phyloP scores from a whole-genome alignment of 1,284 basidiomycete species.

The Termitomyces sp. region DNA sequence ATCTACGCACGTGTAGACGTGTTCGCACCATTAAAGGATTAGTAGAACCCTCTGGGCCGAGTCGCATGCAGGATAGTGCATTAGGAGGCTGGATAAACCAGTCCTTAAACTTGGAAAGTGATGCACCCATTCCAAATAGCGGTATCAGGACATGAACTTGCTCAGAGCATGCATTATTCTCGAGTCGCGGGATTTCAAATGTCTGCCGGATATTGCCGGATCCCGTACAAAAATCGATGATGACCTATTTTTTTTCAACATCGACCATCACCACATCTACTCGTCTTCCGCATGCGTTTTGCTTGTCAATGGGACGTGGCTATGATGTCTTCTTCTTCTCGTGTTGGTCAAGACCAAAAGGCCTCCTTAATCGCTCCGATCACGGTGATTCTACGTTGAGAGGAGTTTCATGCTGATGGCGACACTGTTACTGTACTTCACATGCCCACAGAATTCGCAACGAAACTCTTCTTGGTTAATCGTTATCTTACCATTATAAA shows the following conservation, averaged over 20 bases:
- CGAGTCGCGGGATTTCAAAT: slow-evolving; percentile 3
- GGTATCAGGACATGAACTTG: no score
- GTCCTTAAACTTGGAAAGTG: slow-evolving; percentile 25
- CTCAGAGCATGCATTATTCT: no score
- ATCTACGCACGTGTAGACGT: not conserved
- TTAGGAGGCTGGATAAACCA: slow-evolving; percentile 29
- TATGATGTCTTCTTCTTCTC: slow-evolving; percentile 30
- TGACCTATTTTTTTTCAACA: slow-evolving; percentile 17
- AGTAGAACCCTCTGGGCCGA: slow-evolving; percentile 42
- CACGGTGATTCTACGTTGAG: slow-evolving; percentile 57
- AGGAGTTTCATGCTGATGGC: slow-evolving; percentile 80
- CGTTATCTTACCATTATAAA: no score
- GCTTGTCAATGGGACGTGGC: slow-evolving; percentile 46
- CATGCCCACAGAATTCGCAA: not conserved
- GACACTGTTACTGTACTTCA: slow-evolving; percentile 33
- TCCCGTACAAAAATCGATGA: not conserved
- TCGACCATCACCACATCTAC: slow-evolving; percentile 42
- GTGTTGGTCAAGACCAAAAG: slow-evolving; percentile 49
- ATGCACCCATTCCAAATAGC: slow-evolving; percentile 12
- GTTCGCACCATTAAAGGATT: slow-evolving; percentile 63
- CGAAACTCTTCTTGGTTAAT: not conserved
- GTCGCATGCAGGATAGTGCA: slow-evolving; percentile 51
- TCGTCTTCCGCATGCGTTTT: slow-evolving; percentile 52
- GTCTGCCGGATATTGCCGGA: slow-evolving; percentile 16
- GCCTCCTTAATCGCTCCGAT: slow-evolving; percentile 79